Evolutionary conservation across 768 basidiomycete genomes (phyloP).

Genomic region (Termitomyces sp.): DNA sequence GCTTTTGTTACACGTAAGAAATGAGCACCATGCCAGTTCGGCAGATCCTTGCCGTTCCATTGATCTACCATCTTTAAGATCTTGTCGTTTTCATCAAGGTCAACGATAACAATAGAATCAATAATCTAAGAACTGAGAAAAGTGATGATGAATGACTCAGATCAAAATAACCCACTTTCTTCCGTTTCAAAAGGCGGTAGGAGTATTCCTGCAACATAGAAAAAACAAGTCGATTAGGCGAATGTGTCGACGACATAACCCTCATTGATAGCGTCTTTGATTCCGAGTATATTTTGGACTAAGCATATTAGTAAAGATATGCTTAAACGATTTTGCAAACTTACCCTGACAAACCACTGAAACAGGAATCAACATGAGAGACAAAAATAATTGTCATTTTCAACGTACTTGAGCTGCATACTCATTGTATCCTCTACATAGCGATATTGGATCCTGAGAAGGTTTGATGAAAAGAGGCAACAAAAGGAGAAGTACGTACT

Average conservation of each 20-base stretch:
- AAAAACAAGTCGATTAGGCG: slow-evolving; percentile 57
- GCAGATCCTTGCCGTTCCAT: slow-evolving; percentile 51
- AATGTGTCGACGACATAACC: slow-evolving; percentile 51
- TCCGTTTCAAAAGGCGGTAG: slow-evolving; percentile 39
- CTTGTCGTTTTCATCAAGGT: slow-evolving; percentile 60
- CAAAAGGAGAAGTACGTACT: slow-evolving; percentile 21
- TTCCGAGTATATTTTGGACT: slow-evolving; percentile 51
- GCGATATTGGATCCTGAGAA: slow-evolving; percentile 41
- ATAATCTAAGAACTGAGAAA: slow-evolving; percentile 33
- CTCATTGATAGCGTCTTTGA: slow-evolving; percentile 46
- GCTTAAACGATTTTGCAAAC: slow-evolving; percentile 9
- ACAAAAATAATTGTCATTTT: background rate
- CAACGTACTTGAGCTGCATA: slow-evolving; percentile 49
- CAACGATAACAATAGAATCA: slow-evolving; percentile 55
- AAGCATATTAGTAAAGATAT: background rate
- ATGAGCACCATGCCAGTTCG: slow-evolving; percentile 40
- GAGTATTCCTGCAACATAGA: slow-evolving; percentile 59
- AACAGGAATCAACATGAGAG: background rate
- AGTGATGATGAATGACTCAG: background rate
- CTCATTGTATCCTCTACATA: slow-evolving; percentile 43
- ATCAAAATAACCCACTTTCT: slow-evolving; percentile 33
- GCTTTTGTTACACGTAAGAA: slow-evolving; percentile 46
- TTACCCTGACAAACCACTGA: slow-evolving; percentile 51
- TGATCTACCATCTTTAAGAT: slow-evolving; percentile 54
- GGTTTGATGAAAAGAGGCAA: background rate